A percentile compares a stretch with the other conserved stretches of the same genome.
phyloP scores from a whole-genome alignment of 75 land plant genomes.

The Sequoiadendron giganteum region DNA sequence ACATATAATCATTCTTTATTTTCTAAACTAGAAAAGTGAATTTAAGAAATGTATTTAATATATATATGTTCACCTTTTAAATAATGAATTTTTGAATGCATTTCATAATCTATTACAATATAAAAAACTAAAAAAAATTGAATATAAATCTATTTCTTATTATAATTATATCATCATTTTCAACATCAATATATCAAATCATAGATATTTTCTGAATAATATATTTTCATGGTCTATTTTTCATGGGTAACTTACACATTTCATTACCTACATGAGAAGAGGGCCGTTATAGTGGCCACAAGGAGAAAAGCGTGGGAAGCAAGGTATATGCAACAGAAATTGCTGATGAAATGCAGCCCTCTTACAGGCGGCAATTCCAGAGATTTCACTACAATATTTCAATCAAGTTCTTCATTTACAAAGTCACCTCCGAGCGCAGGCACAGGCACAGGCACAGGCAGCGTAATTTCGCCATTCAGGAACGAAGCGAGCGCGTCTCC shows the following conservation, averaged over 20 bases:
- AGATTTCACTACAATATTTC: neutral
- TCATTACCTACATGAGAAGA: neutral
- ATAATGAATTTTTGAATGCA: too few species aligned
- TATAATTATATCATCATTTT: too few species aligned
- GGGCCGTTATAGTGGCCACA: neutral
- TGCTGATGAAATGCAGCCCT: neutral
- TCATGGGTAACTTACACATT: neutral
- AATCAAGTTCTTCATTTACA: neutral
- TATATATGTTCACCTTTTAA: too few species aligned
- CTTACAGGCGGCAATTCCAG: neutral
- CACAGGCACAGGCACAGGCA: neutral
- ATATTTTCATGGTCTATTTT: neutral
- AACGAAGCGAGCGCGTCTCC: neutral
- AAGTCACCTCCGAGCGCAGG: neutral
- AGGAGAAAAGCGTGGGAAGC: conserved; percentile 8
- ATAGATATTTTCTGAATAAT: too few species aligned
- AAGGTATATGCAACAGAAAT: neutral
- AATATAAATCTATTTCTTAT: too few species aligned
- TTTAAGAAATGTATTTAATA: too few species aligned
- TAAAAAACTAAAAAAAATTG: too few species aligned
- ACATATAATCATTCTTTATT: too few species aligned
- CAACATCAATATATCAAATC: too few species aligned
- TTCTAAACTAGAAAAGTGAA: too few species aligned
- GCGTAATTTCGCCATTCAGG: neutral
- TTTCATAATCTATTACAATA: too few species aligned